Evolutionary conservation across 2,329 filamentous ascomycete genomes (phyloP), one percentile per base, ranked within the genome.

Genomic region (Paecilomyces sp.): DNA sequence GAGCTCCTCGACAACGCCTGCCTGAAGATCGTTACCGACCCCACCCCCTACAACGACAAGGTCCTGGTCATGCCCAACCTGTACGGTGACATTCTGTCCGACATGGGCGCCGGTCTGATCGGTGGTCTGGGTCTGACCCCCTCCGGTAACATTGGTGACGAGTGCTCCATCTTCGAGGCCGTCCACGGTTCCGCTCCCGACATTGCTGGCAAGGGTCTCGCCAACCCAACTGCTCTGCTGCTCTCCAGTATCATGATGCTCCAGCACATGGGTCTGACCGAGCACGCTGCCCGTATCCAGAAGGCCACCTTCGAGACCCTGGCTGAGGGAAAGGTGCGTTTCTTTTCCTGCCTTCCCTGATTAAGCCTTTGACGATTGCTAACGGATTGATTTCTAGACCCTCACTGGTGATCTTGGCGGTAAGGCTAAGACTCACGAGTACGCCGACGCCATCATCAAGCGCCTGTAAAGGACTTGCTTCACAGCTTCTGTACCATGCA

Each of bases 121-220:
- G 94, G 94, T 76, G 94, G 94, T 79, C 89, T 99, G 65, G 94
- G 94, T 77, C 87, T 99, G 57, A 97, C 94, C 47, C 94, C 94
- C 66, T 97, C 93, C 47, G 94, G 93, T 74, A 99, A 99, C 86
- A 97, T 97, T 74, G 94, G 92, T 79, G 92, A 97, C 80, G 90
- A 96, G 83, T 97, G 92, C 88, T 96, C 91, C 77, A 97, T 97
- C 83, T 99, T 99, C 83, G 94, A 99, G 83, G 94, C 94, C 71
- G 94, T 99, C 72, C 94, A 99, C 84, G 93, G 93, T 70, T 96
- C 92, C 66, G 93, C 93, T 62, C 93, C 93, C 62, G 93, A 97
- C 78, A 97, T 97, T 76, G 92, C 91, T 66, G 93, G 93, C 78
- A 92, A 97, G 86, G 89, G 86, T 67, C 88, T 97, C 68, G 94